Base-by-base conservation (phyloP, 805 yeast species). In the Pichia paraexigua region DNA sequence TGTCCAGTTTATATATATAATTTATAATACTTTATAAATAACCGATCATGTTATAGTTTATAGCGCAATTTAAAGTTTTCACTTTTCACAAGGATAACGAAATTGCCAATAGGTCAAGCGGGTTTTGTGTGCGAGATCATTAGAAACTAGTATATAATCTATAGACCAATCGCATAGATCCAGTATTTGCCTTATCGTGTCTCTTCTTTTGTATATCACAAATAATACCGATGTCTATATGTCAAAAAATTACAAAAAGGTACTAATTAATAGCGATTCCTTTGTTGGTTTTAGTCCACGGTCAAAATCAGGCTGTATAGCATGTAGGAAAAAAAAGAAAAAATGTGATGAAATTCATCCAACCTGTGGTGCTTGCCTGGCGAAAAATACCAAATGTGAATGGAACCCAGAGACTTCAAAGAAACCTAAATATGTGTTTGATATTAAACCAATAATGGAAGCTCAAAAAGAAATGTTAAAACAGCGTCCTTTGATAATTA, bases 291-390 rank as follows among this genome's bases (percentile, higher is more conserved):
- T 60, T 2, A 57, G 65, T 11, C 56, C 69, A 22, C 53, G 75
- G 12, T 72, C 76, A 0, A 65, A 67, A 43, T 52, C 55, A 21
- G 77, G 77, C 0, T 74, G 78, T 51, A 44, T 61, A 8, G 63
- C 62, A 48, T 76, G 80, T 56, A 65, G 74, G 47, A 64, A 62
- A 53, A 65, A 72, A 56, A 76, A 75, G 66, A 76, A 75, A 60
- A 76, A 75, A 51, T 76, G 81, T 61, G 79, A 76, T 60, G 76
- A 76, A 57, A 58, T 56, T 10, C 70, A 67, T 50, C 81, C 81
- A 1, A 62, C 67, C 3, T 76, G 81, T 58, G 71, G 75, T 1
- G 59, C 68, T n/a, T 76, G 81, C 49, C 41, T 53, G 37, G 66
- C 63, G 50, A 62, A 64, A 46, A 57, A 59, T 13, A 41, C 62